These are phyloP conservation scores for Acanthamoeba quina DNA, from an alignment of 208 protist species.

Conservation along the genomic window DNA sequence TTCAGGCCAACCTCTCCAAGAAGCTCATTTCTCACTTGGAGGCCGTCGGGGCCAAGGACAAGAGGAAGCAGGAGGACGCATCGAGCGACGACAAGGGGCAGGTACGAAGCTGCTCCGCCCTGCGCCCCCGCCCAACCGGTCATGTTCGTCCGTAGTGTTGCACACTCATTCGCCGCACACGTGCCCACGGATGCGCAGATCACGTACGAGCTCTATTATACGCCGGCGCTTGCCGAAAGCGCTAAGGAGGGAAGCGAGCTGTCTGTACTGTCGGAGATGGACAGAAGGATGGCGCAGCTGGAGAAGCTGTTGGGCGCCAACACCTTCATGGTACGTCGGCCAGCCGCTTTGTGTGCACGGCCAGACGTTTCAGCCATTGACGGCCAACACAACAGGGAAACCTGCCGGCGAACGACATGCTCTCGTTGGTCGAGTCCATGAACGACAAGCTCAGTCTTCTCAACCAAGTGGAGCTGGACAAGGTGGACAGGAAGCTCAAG, in stretches of 20 bases:
- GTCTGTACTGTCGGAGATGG: slow-evolving; percentile 3
- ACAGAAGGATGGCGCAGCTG: slow-evolving; percentile 41
- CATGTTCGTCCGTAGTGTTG: not conserved
- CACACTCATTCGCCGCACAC: not conserved
- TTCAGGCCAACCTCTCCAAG: slow-evolving; percentile 56
- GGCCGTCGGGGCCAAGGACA: not conserved
- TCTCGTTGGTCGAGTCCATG: slow-evolving; percentile 35
- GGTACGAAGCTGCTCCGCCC: not conserved
- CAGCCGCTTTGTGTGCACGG: not conserved
- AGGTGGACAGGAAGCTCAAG: slow-evolving; percentile 73
- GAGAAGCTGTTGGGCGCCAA: slow-evolving; percentile 67
- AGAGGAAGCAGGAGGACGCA: not conserved
- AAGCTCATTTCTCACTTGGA: slow-evolving; percentile 47
- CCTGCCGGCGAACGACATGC: slow-evolving; percentile 23
- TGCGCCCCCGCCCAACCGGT: not conserved
- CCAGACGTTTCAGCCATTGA: not conserved
- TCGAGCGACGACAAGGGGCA: not conserved
- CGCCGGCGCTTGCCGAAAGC: not conserved
- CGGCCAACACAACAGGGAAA: not conserved
- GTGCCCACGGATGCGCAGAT: not conserved
- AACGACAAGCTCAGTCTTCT: slow-evolving; percentile 67
- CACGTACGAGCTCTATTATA: slow-evolving; percentile 72
- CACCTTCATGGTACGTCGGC: slow-evolving; percentile 56
- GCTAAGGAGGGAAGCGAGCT: slow-evolving; percentile 16
- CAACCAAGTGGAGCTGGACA: slow-evolving; percentile 45